Conservation (phyloP, 352 stramenopile genomes). For the Globisporangium paroecandrum region DNA sequence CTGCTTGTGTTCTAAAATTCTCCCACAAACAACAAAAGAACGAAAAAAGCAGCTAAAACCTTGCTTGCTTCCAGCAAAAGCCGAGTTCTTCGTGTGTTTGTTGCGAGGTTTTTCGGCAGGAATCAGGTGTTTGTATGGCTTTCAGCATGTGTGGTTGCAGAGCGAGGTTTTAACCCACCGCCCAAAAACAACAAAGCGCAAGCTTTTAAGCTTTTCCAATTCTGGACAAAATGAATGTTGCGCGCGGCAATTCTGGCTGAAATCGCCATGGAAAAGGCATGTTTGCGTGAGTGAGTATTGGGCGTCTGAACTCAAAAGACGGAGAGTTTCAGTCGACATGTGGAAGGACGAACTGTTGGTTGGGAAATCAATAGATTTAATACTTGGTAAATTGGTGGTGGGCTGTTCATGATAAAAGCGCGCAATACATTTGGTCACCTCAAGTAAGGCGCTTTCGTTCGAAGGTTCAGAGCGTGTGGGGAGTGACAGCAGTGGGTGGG, state of each 20-base stretch:
- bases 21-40: too few relatives aligned
- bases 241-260: too few relatives aligned
- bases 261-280: neutral
- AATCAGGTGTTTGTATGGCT: neutral
- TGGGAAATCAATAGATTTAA: neutral
- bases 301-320: neutral
- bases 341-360: neutral
- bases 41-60: too few relatives aligned
- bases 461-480: neutral
- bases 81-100: neutral
- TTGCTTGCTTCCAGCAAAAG: too few relatives aligned
- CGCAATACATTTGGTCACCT: neutral
- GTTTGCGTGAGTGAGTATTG: neutral
- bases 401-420: neutral
- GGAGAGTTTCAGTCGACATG: neutral
- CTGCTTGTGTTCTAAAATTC: too few relatives aligned
- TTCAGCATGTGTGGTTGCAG: neutral
- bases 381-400: neutral
- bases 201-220: neutral
- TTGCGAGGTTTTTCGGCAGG: neutral
- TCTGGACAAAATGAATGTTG: neutral
- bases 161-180: slow-evolving; percentile 9
- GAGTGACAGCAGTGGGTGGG: neutral
- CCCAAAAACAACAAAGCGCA: neutral
- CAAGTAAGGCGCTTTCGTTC: neutral